These are phyloP conservation scores for Crithidia acanthocephali DNA, from an alignment of 208 protist genomes.

Conservation along the genomic window DNA sequence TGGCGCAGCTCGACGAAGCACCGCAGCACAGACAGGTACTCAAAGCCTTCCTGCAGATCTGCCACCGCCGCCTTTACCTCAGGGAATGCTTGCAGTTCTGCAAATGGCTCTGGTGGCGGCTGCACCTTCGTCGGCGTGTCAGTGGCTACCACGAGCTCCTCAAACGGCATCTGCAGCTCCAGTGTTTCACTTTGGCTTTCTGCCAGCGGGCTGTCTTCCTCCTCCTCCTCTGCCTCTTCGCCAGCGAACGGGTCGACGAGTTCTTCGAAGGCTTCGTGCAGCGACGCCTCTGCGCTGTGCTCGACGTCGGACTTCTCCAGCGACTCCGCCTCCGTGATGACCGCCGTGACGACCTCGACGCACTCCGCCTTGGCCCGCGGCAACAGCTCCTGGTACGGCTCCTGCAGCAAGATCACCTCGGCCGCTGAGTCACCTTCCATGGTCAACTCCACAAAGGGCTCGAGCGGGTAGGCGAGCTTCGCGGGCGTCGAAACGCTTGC, in stretches of 20 bases:
- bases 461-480: not conserved
- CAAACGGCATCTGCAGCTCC: not conserved
- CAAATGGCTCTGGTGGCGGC: not conserved
- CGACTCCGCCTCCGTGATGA: not conserved
- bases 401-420: not conserved
- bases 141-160: not conserved
- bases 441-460: constrained; percentile 12
- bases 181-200: not conserved
- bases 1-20: not conserved
- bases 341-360: not conserved
- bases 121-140: not conserved
- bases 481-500: not conserved
- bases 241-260: not conserved
- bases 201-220: not conserved
- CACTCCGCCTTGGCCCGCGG: not conserved
- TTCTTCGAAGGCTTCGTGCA: constrained; percentile 13
- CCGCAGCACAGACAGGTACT: not conserved
- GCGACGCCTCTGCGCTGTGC: not conserved
- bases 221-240: not conserved
- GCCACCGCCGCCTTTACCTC: not conserved
- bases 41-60: not conserved
- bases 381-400: constrained; percentile 9
- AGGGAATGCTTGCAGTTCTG: not conserved
- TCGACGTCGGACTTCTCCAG: not conserved
- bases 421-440: not conserved